Base-by-base conservation (phyloP, 371 early-diverging fungal genomes). In the Vairimorpha necatrix region DNA sequence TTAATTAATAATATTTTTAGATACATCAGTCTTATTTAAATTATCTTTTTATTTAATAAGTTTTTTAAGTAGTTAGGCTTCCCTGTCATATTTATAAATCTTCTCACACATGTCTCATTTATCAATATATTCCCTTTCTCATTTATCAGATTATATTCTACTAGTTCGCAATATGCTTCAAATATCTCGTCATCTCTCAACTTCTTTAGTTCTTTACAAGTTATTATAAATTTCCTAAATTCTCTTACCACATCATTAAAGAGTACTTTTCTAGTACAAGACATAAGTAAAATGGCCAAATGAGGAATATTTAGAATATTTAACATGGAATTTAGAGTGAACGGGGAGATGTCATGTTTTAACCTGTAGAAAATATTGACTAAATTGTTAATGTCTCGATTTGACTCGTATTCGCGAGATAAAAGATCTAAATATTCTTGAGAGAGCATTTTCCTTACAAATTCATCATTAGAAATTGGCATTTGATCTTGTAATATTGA, bases 131-230 rank as follows among this genome's bases (percentile, higher is more conserved):
- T 18, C 47, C 80, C 80, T 33, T 56, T 50, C 2, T 63, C 53
- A 67, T 53, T 65, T 33, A 81, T 74, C n/a, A 74, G 9, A 0
- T 74, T 72, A 48, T 39, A 67, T n/a, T 77, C 77, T 32, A 77
- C 13, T 24, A 81, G 39, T 32, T 77, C 78, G 18, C 56, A 74
- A 54, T 58, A 74, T 36, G 24, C 38, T 50, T 0, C 34, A 14
- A 75, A 34, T 22, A 81, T 58, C 9, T 65, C 56, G 13, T 39
- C 39, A 3, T 33, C 22, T 13, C 16, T 36, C 20, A 20, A 20
- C 36, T 67, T 69, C 58, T 67, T 74, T 16, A 77, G 42, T 50
- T 81, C 81, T 2, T 65, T 73, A 46, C 48, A 24, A 33, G 62
- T 58, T 14, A 50, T 39, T 16, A 62, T 67, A 65, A 71, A 68